Evolutionary conservation across 495 filamentous ascomycete genomes (phyloP).

Genomic region (Hyaloscypha finlandica): DNA sequence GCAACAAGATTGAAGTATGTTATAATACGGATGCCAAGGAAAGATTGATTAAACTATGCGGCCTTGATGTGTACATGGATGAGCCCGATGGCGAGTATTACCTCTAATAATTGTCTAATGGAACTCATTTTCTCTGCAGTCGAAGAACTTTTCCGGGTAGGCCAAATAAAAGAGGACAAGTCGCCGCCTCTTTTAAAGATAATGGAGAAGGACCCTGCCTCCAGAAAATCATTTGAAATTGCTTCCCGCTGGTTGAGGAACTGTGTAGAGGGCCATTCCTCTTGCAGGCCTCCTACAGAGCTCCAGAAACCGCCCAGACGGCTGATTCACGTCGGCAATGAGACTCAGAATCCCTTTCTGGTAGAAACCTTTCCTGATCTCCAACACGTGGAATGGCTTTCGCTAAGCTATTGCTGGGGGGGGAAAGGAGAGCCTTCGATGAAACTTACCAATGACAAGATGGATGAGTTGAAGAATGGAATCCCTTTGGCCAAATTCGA

Average conservation of each 20-base stretch:
- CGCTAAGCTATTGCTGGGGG: constrained; percentile 38
- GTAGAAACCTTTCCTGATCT: constrained; percentile 27
- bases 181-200: constrained; percentile 26
- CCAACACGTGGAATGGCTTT: constrained; percentile 25
- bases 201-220: constrained; percentile 25
- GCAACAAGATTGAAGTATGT: constrained; percentile 25
- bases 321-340: constrained; percentile 27
- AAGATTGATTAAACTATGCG: constrained; percentile 23
- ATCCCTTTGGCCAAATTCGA: constrained; percentile 26
- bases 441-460: constrained; percentile 23
- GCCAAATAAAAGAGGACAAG: constrained; percentile 26
- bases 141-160: constrained; percentile 20
- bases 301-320: constrained; percentile 24
- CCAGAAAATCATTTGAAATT: constrained; percentile 20
- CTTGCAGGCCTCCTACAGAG: constrained; percentile 23
- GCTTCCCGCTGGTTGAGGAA: constrained; percentile 26
- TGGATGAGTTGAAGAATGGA: constrained; percentile 18
- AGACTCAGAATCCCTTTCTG: constrained; percentile 28
- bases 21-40: constrained; percentile 23
- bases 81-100: constrained; percentile 21
- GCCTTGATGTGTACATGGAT: constrained; percentile 25
- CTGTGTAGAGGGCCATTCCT: constrained; percentile 24
- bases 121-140: constrained; percentile 23
- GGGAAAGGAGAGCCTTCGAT: constrained; percentile 14
- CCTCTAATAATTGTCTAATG: constrained; percentile 18